Base-by-base conservation (phyloP, 768 basidiomycete genomes). In the Tephrocybe sp. region DNA sequence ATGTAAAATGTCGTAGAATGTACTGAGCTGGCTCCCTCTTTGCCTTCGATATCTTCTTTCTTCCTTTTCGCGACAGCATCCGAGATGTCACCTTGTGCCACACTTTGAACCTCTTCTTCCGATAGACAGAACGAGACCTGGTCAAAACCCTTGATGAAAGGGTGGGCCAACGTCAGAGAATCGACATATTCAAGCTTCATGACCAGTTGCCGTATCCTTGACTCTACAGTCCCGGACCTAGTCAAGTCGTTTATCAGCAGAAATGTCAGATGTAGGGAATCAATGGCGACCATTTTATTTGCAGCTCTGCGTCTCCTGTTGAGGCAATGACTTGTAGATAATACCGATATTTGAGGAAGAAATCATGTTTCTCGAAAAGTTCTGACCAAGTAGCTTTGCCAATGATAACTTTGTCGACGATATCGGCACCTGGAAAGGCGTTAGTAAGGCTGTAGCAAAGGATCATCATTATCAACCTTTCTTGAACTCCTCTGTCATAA, bases 1-100 rank as follows among this genome's bases (percentile, higher is more conserved):
- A 99, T 93, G 64, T 96, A 99, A 70, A 97, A 98, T 1, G 90
- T 93, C n/a, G 94, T 94, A n/a, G 93, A 90, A 65, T 89, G 82
- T 8, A 98, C 90, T n/a, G 83, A 77, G 38, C 85, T 83, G 37
- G 81, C 80, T 50, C 86, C 88, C 54, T 89, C 84, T 61, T 85
- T 84, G 58, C 78, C 84, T 66, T 86, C 85, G 30, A 85, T 82
- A 50, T 93, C 90, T 70, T 88, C 84, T 61, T 83, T 84, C 57
- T 84, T 89, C 40, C 93, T 79, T 55, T 80, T 86, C 38, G 77
- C 74, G 48, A 94, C 76, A 20, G 78, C 78, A 37, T 86, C 84
- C 17, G 88, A 85, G 17, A 90, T 79, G 54, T 94, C 91, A 39
- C 95, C 97, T 67, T 90, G 88, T 10, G 91, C 90, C 11, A 94